Conservation (phyloP, 371 early-diverging fungal genomes). For the Mucor plumbeus region DNA sequence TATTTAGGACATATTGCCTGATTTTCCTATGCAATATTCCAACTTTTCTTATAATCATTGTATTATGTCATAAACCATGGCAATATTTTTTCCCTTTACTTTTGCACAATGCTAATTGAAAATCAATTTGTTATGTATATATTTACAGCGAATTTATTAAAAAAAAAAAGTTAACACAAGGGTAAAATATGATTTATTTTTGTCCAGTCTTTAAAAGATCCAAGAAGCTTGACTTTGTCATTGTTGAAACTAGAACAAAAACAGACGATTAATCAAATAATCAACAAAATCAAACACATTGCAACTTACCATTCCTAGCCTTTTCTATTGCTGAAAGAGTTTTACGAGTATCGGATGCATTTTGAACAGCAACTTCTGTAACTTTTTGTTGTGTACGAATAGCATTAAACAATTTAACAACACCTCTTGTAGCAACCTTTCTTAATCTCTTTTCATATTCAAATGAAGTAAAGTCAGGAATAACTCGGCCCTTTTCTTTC, state of each 20-base stretch:
- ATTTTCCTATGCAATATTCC: too few species aligned
- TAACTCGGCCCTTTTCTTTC: constrained; percentile 68
- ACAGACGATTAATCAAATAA: background rate
- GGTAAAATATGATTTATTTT: constrained; percentile 21
- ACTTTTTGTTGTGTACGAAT: constrained; percentile 78
- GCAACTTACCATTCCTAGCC: constrained; percentile 45
- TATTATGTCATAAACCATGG: too few species aligned
- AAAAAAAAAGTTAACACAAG: background rate
- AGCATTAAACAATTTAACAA: constrained; percentile 86
- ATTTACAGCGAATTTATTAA: constrained; percentile 9
- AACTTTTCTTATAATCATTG: too few species aligned
- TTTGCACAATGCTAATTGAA: too few species aligned
- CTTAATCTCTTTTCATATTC: constrained; percentile 83
- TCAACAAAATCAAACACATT: background rate
- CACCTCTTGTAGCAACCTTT: constrained; percentile 86
- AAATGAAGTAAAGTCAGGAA: constrained; percentile 66
- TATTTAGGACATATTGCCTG: too few species aligned
- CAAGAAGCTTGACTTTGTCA: constrained; percentile 69
- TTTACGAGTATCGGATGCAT: constrained; percentile 50
- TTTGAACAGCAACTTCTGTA: constrained; percentile 60
- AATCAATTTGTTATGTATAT: background rate
- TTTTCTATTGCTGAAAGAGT: constrained; percentile 58
- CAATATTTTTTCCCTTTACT: too few species aligned
- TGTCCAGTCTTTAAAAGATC: constrained; percentile 65
- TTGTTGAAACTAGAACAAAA: constrained; percentile 52